Percentiles rank a stretch among this genome's conserved stretches.
Conservation (phyloP, 345 rosid genomes). For the Euphorbia peplus region DNA sequence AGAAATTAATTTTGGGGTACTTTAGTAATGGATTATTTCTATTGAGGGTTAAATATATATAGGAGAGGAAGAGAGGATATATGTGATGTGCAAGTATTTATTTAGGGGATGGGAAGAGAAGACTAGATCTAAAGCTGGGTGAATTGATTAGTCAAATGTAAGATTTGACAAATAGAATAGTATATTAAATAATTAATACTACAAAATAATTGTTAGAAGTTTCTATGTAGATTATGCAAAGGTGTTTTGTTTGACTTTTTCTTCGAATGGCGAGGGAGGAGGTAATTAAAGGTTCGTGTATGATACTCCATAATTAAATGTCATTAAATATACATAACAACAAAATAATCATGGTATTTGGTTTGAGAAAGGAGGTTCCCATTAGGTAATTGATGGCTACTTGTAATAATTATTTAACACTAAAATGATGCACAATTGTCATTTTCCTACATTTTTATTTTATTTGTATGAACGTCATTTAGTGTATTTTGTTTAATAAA, state of each 20-base stretch:
- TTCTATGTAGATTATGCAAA: conserved; percentile 23
- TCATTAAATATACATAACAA: too few relatives aligned
- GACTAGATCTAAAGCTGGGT: conserved; percentile 20
- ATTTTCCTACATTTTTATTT: too few relatives aligned
- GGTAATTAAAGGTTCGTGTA: background rate
- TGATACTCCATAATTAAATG: too few relatives aligned
- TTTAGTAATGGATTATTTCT: background rate
- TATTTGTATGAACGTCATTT: too few relatives aligned
- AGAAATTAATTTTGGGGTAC: background rate
- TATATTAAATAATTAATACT: background rate
- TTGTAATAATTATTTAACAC: too few relatives aligned
- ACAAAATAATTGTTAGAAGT: conserved; percentile 11
- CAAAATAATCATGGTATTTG: too few relatives aligned
- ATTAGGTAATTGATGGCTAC: too few relatives aligned
- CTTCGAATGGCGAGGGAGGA: conserved; percentile 8
- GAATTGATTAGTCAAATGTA: conserved; percentile 16
- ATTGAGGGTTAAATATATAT: too few relatives aligned
- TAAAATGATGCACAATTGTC: too few relatives aligned
- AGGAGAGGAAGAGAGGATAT: background rate
- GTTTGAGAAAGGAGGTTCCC: too few relatives aligned
- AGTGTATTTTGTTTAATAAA: too few relatives aligned
- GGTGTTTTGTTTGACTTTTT: conserved; percentile 27
- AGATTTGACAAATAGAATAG: conserved; percentile 4
- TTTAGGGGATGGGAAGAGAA: background rate
- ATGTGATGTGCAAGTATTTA: background rate